These are phyloP conservation scores for Graphilbum sp. DNA, from an alignment of 2,329 filamentous ascomycete genomes.

Conservation along the genomic window DNA sequence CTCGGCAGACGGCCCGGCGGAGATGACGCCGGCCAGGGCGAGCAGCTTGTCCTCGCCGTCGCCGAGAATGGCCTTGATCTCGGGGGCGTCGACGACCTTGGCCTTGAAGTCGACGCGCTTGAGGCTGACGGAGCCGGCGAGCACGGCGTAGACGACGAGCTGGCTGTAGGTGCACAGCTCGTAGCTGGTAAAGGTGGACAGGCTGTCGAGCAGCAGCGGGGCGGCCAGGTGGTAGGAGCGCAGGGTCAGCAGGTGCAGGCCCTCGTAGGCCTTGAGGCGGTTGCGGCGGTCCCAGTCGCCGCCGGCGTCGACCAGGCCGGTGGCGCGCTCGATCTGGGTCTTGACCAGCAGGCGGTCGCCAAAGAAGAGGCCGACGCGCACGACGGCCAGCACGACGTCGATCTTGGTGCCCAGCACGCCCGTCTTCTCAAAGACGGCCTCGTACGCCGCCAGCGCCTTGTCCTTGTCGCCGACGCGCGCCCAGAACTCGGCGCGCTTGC, in stretches of 20 bases:
- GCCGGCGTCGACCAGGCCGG: constrained; percentile 78
- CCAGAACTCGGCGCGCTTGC: constrained; percentile 93
- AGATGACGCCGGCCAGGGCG: constrained; percentile 64
- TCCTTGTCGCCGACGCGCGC: constrained; percentile 96
- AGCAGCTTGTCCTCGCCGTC: constrained; percentile 76
- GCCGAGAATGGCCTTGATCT: constrained; percentile 94
- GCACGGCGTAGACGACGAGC: constrained; percentile 87
- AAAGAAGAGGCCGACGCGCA: constrained; percentile 90
- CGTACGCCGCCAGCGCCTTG: constrained; percentile 82
- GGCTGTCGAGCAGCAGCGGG: constrained; percentile 83
- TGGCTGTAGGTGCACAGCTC: constrained; percentile 95
- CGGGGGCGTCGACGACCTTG: constrained; percentile 94
- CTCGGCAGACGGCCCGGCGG: constrained; percentile 64
- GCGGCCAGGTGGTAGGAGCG: constrained; percentile 82
- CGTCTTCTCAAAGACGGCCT: constrained; percentile 93
- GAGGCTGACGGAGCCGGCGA: constrained; percentile 83
- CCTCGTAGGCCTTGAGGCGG: constrained; percentile 95
- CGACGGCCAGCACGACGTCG: constrained; percentile 88
- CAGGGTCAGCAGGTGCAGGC: constrained; percentile 79
- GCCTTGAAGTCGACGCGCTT: constrained; percentile 98
- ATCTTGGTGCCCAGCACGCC: constrained; percentile 93
- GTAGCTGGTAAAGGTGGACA: constrained; percentile 97
- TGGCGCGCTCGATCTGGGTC: constrained; percentile 83
- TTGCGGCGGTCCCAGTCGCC: constrained; percentile 98
- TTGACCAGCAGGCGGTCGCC: constrained; percentile 84